These are phyloP conservation scores for Podila minutissima DNA, from an alignment of 192 early-diverging fungal species.

Conservation along the genomic window DNA sequence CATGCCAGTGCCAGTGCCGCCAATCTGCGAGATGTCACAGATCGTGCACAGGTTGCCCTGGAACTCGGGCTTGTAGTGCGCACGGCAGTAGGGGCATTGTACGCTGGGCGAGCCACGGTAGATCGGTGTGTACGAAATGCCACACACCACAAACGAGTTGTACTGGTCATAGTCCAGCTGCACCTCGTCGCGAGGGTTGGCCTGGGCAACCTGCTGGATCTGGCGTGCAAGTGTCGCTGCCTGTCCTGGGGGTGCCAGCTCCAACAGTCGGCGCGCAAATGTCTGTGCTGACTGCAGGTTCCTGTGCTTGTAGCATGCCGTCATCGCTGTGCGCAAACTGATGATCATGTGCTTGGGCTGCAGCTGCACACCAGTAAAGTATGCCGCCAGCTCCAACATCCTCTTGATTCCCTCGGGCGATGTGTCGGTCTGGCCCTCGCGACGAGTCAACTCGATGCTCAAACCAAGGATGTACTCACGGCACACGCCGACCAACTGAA, in stretches of 20 bases:
- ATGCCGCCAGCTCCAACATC: conserved; percentile 90
- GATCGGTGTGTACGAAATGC: conserved; percentile 87
- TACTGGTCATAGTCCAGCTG: conserved; percentile 93
- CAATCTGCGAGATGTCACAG: conserved; percentile 89
- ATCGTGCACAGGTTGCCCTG: conserved; percentile 82
- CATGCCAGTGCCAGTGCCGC: conserved; percentile 78
- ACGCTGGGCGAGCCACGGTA: conserved; percentile 84
- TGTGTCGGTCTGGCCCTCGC: conserved; percentile 61
- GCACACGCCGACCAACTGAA: conserved; percentile 80
- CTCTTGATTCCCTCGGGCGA: conserved; percentile 73
- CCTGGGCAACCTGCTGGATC: conserved; percentile 80
- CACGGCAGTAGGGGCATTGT: conserved; percentile 89
- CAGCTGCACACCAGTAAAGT: conserved; percentile 94
- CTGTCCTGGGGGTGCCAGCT: conserved; percentile 82
- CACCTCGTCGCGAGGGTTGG: conserved; percentile 82
- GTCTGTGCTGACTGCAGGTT: conserved; percentile 88
- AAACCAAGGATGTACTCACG: conserved; percentile 95
- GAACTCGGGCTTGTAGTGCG: conserved; percentile 88
- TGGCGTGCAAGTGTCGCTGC: conserved; percentile 85
- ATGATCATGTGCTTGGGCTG: conserved; percentile 91
- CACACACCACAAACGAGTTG: conserved; percentile 94
- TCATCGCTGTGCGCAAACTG: conserved; percentile 89
- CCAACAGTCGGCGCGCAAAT: conserved; percentile 91
- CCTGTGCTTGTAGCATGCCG: conserved; percentile 79
- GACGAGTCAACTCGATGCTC: conserved; percentile 84